phyloP scores from a whole-genome alignment of 2,329 filamentous ascomycete genomes.

The Rachicladosporium sp. region DNA sequence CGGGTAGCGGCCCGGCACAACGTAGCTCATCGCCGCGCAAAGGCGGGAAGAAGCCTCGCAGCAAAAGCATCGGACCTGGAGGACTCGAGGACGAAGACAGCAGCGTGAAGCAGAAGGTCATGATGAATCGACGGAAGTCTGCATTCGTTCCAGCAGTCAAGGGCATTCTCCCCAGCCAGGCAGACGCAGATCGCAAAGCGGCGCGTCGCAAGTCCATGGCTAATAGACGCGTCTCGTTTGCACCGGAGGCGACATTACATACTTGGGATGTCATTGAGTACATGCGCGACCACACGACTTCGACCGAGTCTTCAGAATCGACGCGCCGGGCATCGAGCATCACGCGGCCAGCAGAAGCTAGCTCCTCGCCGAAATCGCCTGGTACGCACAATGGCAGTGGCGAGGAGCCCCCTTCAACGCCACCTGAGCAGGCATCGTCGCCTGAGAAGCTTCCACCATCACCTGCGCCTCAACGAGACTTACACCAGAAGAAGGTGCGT shows the following conservation, averaged over 20 bases:
- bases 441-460: conserved; percentile 36
- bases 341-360: conserved; percentile 23
- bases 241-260: conserved; percentile 90
- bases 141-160: conserved; percentile 40
- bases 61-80: conserved; percentile 91
- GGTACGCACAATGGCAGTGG: conserved; percentile 33
- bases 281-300: conserved; percentile 72
- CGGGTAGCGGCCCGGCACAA: conserved; percentile 20
- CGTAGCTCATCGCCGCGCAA: conserved; percentile 24
- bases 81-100: conserved; percentile 72
- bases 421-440: conserved; percentile 40
- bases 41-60: conserved; percentile 55
- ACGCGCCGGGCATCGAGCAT: conserved; percentile 60
- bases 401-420: conserved; percentile 50
- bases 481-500: conserved; percentile 49
- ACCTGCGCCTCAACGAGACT: conserved; percentile 52
- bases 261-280: conserved; percentile 94
- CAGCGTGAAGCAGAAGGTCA: conserved; percentile 26
- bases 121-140: conserved; percentile 27
- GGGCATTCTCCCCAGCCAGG: conserved; percentile 44
- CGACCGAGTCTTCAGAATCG: conserved; percentile 56
- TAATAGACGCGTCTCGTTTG: conserved; percentile 89
- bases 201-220: conserved; percentile 65
- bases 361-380: conserved; percentile 23
- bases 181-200: conserved; percentile 59